A percentile compares a stretch with the other conserved stretches of the same genome.
Conservation (phyloP, 768 basidiomycete genomes). For the Pulveroboletus frians region DNA sequence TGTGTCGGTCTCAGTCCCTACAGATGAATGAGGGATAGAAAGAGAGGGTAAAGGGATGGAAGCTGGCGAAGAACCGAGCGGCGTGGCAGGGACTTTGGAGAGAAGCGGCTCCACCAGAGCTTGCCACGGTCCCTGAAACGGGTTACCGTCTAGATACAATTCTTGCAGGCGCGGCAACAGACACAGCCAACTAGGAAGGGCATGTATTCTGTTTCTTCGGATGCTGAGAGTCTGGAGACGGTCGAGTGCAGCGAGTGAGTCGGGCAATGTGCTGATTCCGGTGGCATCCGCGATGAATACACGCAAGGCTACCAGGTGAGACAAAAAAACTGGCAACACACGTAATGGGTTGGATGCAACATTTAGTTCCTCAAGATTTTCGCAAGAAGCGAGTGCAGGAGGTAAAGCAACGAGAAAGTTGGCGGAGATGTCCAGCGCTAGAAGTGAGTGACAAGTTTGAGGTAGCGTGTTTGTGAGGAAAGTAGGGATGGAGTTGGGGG, state of each 20-base stretch:
- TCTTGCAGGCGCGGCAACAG: constrained; percentile 80
- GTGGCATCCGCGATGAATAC: constrained; percentile 93
- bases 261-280: constrained; percentile 71
- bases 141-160: constrained; percentile 90
- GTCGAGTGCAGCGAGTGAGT: constrained; percentile 65
- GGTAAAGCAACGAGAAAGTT: constrained; percentile 84
- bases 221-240: constrained; percentile 86
- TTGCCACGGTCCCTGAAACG: constrained; percentile 92
- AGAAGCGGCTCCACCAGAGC: constrained; percentile 83
- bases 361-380: constrained; percentile 87
- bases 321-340: constrained; percentile 86
- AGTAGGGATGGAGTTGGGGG: constrained; percentile 69
- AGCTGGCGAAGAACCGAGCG: constrained; percentile 62
- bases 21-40: constrained; percentile 41
- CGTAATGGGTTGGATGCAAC: constrained; percentile 87
- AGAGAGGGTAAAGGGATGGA: constrained; percentile 49
- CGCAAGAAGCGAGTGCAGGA: constrained; percentile 73
- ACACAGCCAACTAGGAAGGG: constrained; percentile 93
- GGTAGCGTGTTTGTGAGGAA: constrained; percentile 71
- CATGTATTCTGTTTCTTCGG: constrained; percentile 80
- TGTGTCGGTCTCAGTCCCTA: constrained; percentile 43
- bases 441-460: constrained; percentile 67
- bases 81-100: constrained; percentile 54
- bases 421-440: constrained; percentile 90
- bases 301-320: constrained; percentile 67